Evolutionary conservation across 495 filamentous ascomycete genomes (phyloP).

Genomic region (Apodospora peruviana): DNA sequence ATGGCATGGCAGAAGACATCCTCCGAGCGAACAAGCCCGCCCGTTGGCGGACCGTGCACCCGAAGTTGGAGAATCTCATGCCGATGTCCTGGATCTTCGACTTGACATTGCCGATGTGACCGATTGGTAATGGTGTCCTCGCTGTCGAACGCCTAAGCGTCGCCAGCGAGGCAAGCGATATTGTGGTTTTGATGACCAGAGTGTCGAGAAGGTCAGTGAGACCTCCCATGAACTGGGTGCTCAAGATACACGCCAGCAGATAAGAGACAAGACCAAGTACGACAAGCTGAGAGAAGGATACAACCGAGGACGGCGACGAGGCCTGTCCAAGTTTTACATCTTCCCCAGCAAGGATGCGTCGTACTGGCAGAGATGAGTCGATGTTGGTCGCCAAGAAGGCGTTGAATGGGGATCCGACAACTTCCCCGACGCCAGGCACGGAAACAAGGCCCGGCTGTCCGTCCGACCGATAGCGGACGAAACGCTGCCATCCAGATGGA

Average conservation of each 20-base stretch:
- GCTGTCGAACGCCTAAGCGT: conserved; percentile 2
- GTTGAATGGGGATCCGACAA: background rate
- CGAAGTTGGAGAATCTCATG: background rate
- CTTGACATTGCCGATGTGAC: conserved; percentile 19
- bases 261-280: conserved; percentile 29
- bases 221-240: conserved; percentile 5
- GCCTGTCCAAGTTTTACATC: background rate
- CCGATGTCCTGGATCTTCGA: conserved; percentile 17
- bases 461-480: background rate
- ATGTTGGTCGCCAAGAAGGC: conserved; percentile 7
- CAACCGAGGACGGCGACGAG: background rate
- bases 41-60: conserved; percentile 4
- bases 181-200: conserved; percentile 16
- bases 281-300: conserved; percentile 20
- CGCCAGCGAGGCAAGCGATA: conserved; percentile 8
- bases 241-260: conserved; percentile 17
- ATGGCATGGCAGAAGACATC: no score
- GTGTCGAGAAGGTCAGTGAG: conserved; percentile 11
- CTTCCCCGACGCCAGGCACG: background rate
- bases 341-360: conserved; percentile 9
- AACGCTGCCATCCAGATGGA: background rate
- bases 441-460: background rate
- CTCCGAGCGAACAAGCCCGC: background rate
- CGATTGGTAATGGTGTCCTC: background rate
- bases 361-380: conserved; percentile 19